Evolutionary conservation across 805 yeast genomes (phyloP).

Genomic region (Candida maris): DNA sequence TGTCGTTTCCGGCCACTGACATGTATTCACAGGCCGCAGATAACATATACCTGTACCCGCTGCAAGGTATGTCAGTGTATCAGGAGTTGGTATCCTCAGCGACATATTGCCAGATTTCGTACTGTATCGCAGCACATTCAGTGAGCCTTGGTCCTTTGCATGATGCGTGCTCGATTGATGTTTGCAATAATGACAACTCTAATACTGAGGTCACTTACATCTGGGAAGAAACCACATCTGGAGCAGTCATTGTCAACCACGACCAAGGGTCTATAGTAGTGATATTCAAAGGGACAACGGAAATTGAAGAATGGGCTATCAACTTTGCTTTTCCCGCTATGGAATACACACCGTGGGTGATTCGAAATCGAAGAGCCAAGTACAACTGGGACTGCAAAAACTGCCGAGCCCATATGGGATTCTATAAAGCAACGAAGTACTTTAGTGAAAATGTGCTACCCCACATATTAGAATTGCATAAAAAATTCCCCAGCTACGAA

Average conservation of each 20-base stretch:
- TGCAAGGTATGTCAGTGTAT: slow-evolving; percentile 15
- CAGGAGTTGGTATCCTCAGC: slow-evolving; percentile 31
- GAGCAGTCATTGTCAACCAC: slow-evolving; percentile 51
- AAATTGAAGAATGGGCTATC: slow-evolving; percentile 57
- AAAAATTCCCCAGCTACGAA: slow-evolving; percentile 43
- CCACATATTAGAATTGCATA: slow-evolving; percentile 32
- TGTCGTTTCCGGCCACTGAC: background rate
- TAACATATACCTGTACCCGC: slow-evolving; percentile 2
- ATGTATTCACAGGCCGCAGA: slow-evolving; percentile 1
- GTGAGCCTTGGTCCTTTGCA: slow-evolving; percentile 23
- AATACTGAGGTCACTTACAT: slow-evolving; percentile 37
- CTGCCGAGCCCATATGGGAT: slow-evolving; percentile 66
- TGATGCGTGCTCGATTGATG: slow-evolving; percentile 33
- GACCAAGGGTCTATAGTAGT: slow-evolving; percentile 40
- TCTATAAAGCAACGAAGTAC: slow-evolving; percentile 43
- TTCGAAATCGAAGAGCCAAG: slow-evolving; percentile 19
- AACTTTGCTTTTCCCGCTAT: slow-evolving; percentile 51
- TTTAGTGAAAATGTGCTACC: slow-evolving; percentile 38
- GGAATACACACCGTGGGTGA: slow-evolving; percentile 40
- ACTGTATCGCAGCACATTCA: slow-evolving; percentile 30
- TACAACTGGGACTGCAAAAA: slow-evolving; percentile 36
- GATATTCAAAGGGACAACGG: slow-evolving; percentile 62
- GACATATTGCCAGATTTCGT: slow-evolving; percentile 32
- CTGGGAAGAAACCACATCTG: slow-evolving; percentile 50
- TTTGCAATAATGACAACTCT: slow-evolving; percentile 25